Conservation (phyloP, 352 stramenopile species). For the Nothophytophthora sp. region DNA sequence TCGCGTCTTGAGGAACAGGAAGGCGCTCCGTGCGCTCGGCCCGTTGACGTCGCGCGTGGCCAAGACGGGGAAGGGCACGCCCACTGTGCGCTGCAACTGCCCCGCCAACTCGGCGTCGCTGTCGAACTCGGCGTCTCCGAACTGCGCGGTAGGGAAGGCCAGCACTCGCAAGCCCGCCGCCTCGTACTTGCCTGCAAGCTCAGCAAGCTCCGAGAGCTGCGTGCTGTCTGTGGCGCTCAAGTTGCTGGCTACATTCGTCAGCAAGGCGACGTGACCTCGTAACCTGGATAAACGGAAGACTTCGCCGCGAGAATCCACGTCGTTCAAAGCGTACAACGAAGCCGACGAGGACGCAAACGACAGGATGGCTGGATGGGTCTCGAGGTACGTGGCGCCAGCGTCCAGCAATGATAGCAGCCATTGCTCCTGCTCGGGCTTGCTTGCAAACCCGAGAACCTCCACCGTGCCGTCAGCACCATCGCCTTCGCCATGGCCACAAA, state of each 20-base stretch:
- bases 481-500: conserved; percentile 12
- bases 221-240: conserved; percentile 23
- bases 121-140: conserved; percentile 71
- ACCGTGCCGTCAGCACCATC: conserved; percentile 11
- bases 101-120: conserved; percentile 23
- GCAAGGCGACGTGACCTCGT: conserved; percentile 53
- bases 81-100: conserved; percentile 22
- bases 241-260: conserved; percentile 71
- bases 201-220: conserved; percentile 80
- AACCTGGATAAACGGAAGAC: conserved; percentile 65
- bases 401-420: conserved; percentile 51
- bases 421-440: conserved; percentile 39
- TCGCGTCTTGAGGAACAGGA: conserved; percentile 80
- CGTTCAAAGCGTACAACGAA: conserved; percentile 77
- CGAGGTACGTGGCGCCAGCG: conserved; percentile 45
- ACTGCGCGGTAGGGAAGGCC: conserved; percentile 89
- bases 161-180: conserved; percentile 61
- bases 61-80: conserved; percentile 47
- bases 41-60: conserved; percentile 89
- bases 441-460: conserved; percentile 34
- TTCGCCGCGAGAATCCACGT: conserved; percentile 58
- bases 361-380: conserved; percentile 30
- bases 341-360: conserved; percentile 33
- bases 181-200: conserved; percentile 62
- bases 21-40: conserved; percentile 69